Evolutionary conservation across 1,284 basidiomycete species (phyloP).

Genomic region (Cryptococcus jaspeensis): DNA sequence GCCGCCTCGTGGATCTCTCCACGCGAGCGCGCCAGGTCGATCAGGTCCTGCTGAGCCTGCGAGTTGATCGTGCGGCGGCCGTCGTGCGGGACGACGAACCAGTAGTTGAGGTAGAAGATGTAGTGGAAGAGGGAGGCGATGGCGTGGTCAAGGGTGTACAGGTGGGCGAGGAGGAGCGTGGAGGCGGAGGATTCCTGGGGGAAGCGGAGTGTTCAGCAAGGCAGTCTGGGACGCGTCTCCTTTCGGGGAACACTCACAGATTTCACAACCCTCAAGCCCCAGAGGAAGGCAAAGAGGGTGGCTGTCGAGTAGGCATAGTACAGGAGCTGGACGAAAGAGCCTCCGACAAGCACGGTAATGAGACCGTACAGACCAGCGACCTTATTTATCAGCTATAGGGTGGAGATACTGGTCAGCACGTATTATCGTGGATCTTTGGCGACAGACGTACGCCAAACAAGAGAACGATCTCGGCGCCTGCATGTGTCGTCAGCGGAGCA

Average conservation of each 20-base stretch:
- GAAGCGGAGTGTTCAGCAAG: background rate
- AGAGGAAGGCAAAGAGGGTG: conserved; percentile 75
- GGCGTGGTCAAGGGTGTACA: conserved; percentile 89
- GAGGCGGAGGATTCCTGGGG: conserved; percentile 78
- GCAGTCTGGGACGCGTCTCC: too few species aligned
- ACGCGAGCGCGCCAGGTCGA: conserved; percentile 52
- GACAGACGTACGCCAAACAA: conserved; percentile 76
- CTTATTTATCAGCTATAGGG: conserved; percentile 83
- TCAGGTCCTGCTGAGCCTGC: conserved; percentile 78
- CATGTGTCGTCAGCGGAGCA: background rate
- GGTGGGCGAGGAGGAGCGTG: conserved; percentile 84
- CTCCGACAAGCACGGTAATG: conserved; percentile 83
- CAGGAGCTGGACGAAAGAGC: conserved; percentile 83
- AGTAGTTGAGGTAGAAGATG: conserved; percentile 86
- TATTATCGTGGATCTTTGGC: too few species aligned
- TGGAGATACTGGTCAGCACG: background rate
- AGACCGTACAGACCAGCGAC: conserved; percentile 96
- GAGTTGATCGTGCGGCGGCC: conserved; percentile 76
- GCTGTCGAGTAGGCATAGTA: conserved; percentile 90
- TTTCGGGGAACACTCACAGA: conserved; percentile 64
- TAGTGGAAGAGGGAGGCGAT: conserved; percentile 89
- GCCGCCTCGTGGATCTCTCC: conserved; percentile 46
- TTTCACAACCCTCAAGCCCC: conserved; percentile 82
- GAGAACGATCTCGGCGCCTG: conserved; percentile 71
- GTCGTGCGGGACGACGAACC: conserved; percentile 86